Evolutionary conservation across 306 rosid genomes (phyloP).

Genomic region (Begonia peltatifolia): DNA sequence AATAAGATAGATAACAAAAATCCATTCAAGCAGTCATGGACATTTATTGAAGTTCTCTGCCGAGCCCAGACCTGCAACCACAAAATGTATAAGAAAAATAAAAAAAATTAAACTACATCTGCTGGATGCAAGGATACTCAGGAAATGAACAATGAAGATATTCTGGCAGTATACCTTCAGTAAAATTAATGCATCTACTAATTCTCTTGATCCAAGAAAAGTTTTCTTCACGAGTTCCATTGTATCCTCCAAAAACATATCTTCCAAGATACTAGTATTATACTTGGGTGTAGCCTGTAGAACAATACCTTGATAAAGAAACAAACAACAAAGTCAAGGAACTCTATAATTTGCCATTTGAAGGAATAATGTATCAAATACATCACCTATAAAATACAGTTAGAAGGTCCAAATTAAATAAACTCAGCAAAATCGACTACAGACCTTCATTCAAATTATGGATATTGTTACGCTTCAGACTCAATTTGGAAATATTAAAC

Average conservation of each 20-base stretch:
- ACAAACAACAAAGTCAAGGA: neutral
- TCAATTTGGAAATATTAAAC: slow-evolving; percentile 42
- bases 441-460: slow-evolving; percentile 49
- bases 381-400: slow-evolving; percentile 3
- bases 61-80: slow-evolving; percentile 73
- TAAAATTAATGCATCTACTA: slow-evolving; percentile 50
- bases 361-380: too few relatives aligned
- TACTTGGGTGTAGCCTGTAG: slow-evolving; percentile 67
- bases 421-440: slow-evolving; percentile 6
- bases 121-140: too few relatives aligned
- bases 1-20: slow-evolving; percentile 54
- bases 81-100: slow-evolving; percentile 2
- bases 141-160: neutral
- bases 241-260: slow-evolving; percentile 56
- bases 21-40: slow-evolving; percentile 76
- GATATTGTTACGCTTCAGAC: slow-evolving; percentile 54
- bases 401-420: slow-evolving; percentile 1
- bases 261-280: slow-evolving; percentile 85
- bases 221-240: slow-evolving; percentile 24
- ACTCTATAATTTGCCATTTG: too few relatives aligned
- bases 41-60: slow-evolving; percentile 47
- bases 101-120: neutral
- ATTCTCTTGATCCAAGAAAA: slow-evolving; percentile 59
- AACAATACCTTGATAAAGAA: slow-evolving; percentile 27
- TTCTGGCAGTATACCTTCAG: slow-evolving; percentile 46